These are phyloP conservation scores for Saccharomyces hybrid DNA, from an alignment of 1,139 yeast species.

Conservation along the genomic window DNA sequence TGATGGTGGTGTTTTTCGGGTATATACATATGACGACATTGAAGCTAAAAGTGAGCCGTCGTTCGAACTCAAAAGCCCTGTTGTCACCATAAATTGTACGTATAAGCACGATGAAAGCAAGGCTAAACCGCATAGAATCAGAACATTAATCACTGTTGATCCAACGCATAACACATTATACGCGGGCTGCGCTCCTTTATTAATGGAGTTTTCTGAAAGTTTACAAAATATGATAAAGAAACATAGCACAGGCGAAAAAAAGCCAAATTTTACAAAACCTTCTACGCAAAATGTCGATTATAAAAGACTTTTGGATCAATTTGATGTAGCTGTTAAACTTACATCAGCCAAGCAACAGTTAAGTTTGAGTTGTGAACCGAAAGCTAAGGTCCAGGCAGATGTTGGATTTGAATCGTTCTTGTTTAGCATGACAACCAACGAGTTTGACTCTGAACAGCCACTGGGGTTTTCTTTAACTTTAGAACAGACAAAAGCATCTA, in stretches of 20 bases:
- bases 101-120: conserved; percentile 33
- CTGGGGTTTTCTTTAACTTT: conserved; percentile 41
- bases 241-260: conserved; percentile 10
- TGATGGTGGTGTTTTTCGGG: conserved; percentile 62
- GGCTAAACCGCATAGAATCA: conserved; percentile 26
- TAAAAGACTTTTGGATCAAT: conserved; percentile 38
- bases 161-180: conserved; percentile 64
- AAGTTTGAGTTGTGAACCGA: conserved; percentile 82
- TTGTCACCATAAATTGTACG: conserved; percentile 49
- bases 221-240: conserved; percentile 34
- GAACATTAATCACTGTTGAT: conserved; percentile 23
- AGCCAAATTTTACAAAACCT: not conserved
- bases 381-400: conserved; percentile 84
- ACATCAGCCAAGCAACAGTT: conserved; percentile 65
- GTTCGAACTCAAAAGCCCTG: conserved; percentile 67
- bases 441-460: conserved; percentile 36
- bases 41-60: conserved; percentile 46
- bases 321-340: conserved; percentile 59
- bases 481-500: conserved; percentile 52
- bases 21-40: conserved; percentile 37
- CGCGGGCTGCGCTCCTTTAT: conserved; percentile 73
- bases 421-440: conserved; percentile 50
- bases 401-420: conserved; percentile 62
- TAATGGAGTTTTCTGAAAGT: conserved; percentile 49
- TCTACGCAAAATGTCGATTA: conserved; percentile 30